Base-by-base conservation (phyloP, 2,329 filamentous ascomycete species). In the Plenodomus tracheiphilus region DNA sequence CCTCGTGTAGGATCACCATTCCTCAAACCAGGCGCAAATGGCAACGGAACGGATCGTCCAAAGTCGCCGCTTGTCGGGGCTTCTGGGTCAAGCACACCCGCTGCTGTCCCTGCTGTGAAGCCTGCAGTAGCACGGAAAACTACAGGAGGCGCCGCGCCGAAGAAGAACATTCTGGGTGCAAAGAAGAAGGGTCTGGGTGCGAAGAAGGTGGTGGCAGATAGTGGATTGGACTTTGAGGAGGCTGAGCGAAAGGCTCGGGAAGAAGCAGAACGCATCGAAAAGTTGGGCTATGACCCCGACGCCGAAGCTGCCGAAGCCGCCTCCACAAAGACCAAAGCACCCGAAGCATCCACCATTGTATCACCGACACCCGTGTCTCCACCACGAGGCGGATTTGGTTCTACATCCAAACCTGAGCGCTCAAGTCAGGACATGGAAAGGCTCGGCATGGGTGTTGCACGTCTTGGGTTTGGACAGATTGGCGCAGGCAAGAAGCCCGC, bases 241-340 rank as follows among this genome's bases (percentile, higher is more conserved):
- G 94, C 92, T 2, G 94, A 99, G 79, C 91, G 89, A 74, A 96
- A 95, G 76, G 94, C 94, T 37, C 96, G 93, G 73, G 94, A 97
- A 74, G 94, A 99, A 74, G 94, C 92, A 2, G 94, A 97, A 74
- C 87, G 94, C 60, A 94, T 97, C 69, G 91, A 88, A 71, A 96
- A 96, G 76, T 79, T 99, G 18, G 94, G 94, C 34, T 99, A 99
- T 67, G 91, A 99, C 64, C 91, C 92, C 1, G 88, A 97, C 56
- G 92, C 91, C 17, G 93, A 96, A 59, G 72, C 75, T 10, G 76
- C 74, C 19, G 70, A 75, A 56, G 64, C 59, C 1, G 62, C 64
- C 1, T 48, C 56, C 22, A 54, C 62, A 4, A 67, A 69, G 41
- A 48, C 83, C 49, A 77, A 80, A 35, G 61, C 62, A 20, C 49